Percentiles rank a stretch among this genome's conserved stretches.
These are phyloP conservation scores for Trichoderma arundinaceum DNA, from an alignment of 2,329 filamentous ascomycete genomes.

Conservation along the genomic window DNA sequence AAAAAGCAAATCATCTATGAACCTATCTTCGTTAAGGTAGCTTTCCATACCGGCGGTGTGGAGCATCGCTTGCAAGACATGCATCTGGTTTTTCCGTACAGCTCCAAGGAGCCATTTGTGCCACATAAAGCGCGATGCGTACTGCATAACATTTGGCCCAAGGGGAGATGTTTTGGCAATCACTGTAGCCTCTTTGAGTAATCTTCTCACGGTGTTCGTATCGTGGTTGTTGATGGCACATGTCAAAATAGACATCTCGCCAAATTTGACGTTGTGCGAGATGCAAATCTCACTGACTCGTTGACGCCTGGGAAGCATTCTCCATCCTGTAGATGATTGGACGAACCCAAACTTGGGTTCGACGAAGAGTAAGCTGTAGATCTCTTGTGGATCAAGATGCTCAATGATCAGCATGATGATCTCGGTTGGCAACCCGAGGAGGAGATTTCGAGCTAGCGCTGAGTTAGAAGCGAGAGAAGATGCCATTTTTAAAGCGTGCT, in stretches of 20 bases:
- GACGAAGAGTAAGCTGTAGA: neutral
- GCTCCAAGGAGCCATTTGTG: neutral
- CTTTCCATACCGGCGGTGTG: neutral
- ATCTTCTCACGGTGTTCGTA: neutral
- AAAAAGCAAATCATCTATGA: neutral
- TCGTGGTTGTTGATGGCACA: neutral
- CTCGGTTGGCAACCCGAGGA: neutral
- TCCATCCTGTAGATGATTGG: neutral
- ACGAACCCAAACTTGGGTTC: neutral
- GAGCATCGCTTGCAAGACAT: neutral
- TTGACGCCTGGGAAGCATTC: neutral
- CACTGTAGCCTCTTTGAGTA: neutral
- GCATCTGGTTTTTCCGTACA: neutral
- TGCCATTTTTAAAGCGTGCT: neutral
- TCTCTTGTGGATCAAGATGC: neutral
- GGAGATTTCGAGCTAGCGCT: neutral
- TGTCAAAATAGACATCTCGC: neutral
- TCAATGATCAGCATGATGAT: constrained; percentile 1
- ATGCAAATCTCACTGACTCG: constrained; percentile 1
- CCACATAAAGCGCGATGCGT: neutral
- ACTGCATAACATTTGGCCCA: neutral
- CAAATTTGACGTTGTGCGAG: constrained; percentile 1
- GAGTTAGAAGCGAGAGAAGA: neutral
- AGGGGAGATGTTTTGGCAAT: neutral
- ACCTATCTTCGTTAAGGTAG: neutral